These are phyloP conservation scores for Panicum miliaceum DNA, from an alignment of 176 grass and related monocot species.

Conservation along the genomic window DNA sequence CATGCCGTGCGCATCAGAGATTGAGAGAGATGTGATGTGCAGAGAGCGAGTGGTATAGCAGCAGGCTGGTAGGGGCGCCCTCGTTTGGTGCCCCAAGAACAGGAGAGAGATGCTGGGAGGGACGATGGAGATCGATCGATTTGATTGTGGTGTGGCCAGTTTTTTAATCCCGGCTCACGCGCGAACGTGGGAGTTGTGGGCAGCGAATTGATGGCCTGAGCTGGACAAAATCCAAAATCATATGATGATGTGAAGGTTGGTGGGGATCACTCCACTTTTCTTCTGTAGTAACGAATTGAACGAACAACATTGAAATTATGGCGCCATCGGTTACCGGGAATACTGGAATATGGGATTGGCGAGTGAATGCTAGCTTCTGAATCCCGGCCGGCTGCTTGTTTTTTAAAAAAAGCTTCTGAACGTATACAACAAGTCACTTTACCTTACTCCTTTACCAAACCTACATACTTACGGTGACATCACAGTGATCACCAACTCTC, in stretches of 20 bases:
- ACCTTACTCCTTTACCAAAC: neutral
- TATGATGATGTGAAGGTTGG: constrained; percentile 40
- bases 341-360: constrained; percentile 47
- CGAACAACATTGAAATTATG: constrained; percentile 15
- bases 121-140: constrained; percentile 44
- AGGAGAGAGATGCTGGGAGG: constrained; percentile 36
- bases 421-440: neutral
- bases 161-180: constrained; percentile 36
- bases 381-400: neutral
- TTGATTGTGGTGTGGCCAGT: constrained; percentile 45
- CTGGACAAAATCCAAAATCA: constrained; percentile 55
- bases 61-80: neutral
- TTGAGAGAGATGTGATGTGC: neutral
- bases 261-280: constrained; percentile 28
- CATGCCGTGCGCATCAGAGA: constrained; percentile 2
- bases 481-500: neutral
- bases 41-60: too few relatives aligned
- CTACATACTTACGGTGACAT: neutral
- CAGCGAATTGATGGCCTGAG: constrained; percentile 53
- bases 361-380: constrained; percentile 33
- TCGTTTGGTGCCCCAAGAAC: constrained; percentile 28
- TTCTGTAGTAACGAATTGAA: constrained; percentile 24
- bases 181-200: constrained; percentile 55
- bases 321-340: constrained; percentile 34
- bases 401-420: neutral